Percentiles rank a stretch among this genome's conserved stretches.
phyloP scores from a whole-genome alignment of 495 filamentous ascomycete genomes.

The Sporormia fimetaria region DNA sequence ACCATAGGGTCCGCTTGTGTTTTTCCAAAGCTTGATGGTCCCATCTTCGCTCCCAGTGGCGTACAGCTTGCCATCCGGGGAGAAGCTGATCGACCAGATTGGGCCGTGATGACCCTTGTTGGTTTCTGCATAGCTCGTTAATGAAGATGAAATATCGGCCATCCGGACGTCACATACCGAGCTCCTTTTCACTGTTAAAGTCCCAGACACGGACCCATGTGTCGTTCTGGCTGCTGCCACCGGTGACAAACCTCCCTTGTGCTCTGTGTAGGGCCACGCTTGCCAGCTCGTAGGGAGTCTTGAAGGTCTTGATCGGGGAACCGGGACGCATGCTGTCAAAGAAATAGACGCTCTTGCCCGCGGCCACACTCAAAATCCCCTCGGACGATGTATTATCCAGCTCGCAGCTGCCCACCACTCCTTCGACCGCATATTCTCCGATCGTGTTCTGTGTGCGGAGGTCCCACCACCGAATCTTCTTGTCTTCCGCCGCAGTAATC shows the following conservation, averaged over 20 bases:
- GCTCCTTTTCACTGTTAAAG: slow-evolving; percentile 66
- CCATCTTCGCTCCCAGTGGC: slow-evolving; percentile 95
- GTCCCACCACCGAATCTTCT: slow-evolving; percentile 90
- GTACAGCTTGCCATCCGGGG: slow-evolving; percentile 88
- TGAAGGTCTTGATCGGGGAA: slow-evolving; percentile 61
- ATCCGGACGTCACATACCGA: slow-evolving; percentile 41
- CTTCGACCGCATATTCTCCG: slow-evolving; percentile 61
- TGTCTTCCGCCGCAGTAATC: slow-evolving; percentile 81
- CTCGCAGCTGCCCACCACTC: slow-evolving; percentile 83
- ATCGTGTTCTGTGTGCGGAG: slow-evolving; percentile 60
- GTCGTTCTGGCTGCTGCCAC: slow-evolving; percentile 56
- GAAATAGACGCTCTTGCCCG: slow-evolving; percentile 85
- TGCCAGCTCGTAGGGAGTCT: slow-evolving; percentile 71
- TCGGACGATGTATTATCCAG: slow-evolving; percentile 36
- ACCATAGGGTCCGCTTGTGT: slow-evolving; percentile 54
- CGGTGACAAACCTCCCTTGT: slow-evolving; percentile 72
- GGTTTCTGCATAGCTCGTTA: slow-evolving; percentile 44
- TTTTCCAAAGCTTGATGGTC: slow-evolving; percentile 89
- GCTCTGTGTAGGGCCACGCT: slow-evolving; percentile 77
- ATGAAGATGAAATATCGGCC: slow-evolving; percentile 16
- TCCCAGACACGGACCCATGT: slow-evolving; percentile 93
- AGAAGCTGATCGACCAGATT: slow-evolving; percentile 90
- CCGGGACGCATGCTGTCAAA: slow-evolving; percentile 67
- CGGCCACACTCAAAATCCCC: slow-evolving; percentile 50
- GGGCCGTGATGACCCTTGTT: slow-evolving; percentile 97